A percentile compares a stretch with the other conserved stretches of the same genome.
Conservation (phyloP, 495 filamentous ascomycete species). For the Penicillium canariense region DNA sequence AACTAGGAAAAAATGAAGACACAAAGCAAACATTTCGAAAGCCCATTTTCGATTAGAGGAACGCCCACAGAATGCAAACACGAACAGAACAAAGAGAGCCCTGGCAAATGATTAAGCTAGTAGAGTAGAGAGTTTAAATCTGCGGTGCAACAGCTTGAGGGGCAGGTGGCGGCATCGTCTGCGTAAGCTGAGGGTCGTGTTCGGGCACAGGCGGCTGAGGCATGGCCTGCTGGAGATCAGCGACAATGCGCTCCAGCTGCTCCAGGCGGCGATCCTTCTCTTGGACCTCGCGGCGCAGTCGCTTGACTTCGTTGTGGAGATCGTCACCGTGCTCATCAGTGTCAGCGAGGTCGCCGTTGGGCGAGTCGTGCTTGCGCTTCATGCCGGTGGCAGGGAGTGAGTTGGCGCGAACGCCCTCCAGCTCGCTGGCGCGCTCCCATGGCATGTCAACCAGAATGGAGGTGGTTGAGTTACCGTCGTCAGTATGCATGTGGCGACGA, state of each 20-base stretch:
- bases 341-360: conserved; percentile 34
- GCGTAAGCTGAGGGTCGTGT: conserved; percentile 16
- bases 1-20: background rate
- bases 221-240: conserved; percentile 42
- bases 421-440: conserved; percentile 27
- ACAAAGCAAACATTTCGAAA: conserved; percentile 3
- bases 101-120: background rate
- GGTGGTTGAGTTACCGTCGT: conserved; percentile 30
- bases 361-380: conserved; percentile 47
- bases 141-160: conserved; percentile 21
- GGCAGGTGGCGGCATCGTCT: conserved; percentile 15
- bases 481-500: conserved; percentile 68
- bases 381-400: conserved; percentile 28
- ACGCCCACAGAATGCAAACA: conserved; percentile 23
- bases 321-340: conserved; percentile 45
- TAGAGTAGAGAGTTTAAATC: conserved; percentile 11
- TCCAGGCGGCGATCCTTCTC: conserved; percentile 49
- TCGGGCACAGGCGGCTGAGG: conserved; percentile 29
- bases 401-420: conserved; percentile 27
- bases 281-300: conserved; percentile 54
- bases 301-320: conserved; percentile 56
- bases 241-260: conserved; percentile 46
- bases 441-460: conserved; percentile 32
- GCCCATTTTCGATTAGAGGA: conserved; percentile 7
- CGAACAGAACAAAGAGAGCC: background rate